phyloP scores from a whole-genome alignment of 139 green algal species.

The Volvox africanus region DNA sequence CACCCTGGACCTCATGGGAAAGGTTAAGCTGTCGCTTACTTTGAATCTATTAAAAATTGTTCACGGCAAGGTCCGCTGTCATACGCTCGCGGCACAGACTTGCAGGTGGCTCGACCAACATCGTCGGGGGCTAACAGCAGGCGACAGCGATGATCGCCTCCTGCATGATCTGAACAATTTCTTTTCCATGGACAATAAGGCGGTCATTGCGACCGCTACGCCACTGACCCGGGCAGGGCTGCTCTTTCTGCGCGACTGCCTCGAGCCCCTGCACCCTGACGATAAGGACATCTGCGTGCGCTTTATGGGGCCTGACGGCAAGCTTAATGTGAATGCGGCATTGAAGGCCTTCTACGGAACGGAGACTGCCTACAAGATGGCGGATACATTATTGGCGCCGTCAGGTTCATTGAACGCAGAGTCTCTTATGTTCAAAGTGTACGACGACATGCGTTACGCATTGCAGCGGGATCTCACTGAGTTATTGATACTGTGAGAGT shows the following conservation, averaged over 20 bases:
- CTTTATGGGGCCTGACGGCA: background rate
- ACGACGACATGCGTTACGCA: background rate
- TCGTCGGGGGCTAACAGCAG: background rate
- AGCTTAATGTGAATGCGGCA: background rate
- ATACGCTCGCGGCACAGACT: background rate
- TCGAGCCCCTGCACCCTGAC: background rate
- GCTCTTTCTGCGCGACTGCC: conserved; percentile 23
- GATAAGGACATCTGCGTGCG: background rate
- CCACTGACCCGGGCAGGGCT: background rate
- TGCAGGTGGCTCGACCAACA: background rate
- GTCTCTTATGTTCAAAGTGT: background rate
- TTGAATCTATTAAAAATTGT: background rate
- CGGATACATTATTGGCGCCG: background rate
- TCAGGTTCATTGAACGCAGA: background rate
- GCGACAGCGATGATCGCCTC: background rate
- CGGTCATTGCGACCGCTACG: background rate
- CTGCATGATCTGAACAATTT: background rate
- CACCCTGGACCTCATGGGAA: conserved; percentile 1
- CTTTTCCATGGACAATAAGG: background rate
- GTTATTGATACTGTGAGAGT: conserved; percentile 11
- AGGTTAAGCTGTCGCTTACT: background rate
- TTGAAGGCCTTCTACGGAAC: conserved; percentile 21
- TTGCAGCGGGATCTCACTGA: background rate
- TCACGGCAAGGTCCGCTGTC: background rate
- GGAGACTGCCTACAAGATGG: background rate